Percentiles rank a stretch among this genome's conserved stretches.
phyloP scores from a whole-genome alignment of 768 basidiomycete genomes.

The Hirschioporus abietinus region DNA sequence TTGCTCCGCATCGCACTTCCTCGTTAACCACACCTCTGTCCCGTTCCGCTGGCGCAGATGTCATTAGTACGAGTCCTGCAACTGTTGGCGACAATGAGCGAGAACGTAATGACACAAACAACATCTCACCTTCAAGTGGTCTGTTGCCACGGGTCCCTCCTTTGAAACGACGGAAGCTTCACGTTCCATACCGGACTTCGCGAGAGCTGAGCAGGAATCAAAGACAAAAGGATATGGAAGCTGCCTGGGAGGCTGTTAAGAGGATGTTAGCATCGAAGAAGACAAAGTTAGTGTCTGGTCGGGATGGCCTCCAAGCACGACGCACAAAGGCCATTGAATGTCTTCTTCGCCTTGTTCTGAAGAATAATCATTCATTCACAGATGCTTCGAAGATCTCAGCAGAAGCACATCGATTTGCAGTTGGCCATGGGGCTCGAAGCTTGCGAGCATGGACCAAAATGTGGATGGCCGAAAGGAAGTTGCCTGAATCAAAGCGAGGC shows the following conservation, averaged over 20 bases:
- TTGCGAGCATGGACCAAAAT: constrained; percentile 13
- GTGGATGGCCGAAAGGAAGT: constrained; percentile 11
- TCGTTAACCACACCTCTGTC: too few species aligned
- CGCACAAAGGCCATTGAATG: constrained; percentile 19
- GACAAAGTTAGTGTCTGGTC: constrained; percentile 13
- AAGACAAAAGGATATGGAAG: too few species aligned
- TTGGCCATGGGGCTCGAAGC: constrained; percentile 12
- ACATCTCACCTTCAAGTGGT: too few species aligned
- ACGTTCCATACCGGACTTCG: constrained; percentile 8
- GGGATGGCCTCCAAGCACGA: constrained; percentile 21
- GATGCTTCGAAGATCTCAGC: constrained; percentile 21
- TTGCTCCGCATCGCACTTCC: too few species aligned
- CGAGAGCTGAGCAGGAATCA: neutral
- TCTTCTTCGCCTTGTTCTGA: constrained; percentile 14
- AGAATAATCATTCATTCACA: constrained; percentile 13
- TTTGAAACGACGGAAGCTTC: constrained; percentile 11
- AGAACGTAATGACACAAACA: too few species aligned
- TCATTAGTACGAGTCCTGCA: too few species aligned
- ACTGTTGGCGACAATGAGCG: too few species aligned
- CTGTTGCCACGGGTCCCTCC: constrained; percentile 6
- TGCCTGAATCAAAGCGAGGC: constrained; percentile 13
- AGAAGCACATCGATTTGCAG: constrained; percentile 8
- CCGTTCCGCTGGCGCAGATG: too few species aligned
- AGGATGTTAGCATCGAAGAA: constrained; percentile 16
- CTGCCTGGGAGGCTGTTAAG: neutral